phyloP scores from a whole-genome alignment of 805 yeast species.

The Candida ficus region DNA sequence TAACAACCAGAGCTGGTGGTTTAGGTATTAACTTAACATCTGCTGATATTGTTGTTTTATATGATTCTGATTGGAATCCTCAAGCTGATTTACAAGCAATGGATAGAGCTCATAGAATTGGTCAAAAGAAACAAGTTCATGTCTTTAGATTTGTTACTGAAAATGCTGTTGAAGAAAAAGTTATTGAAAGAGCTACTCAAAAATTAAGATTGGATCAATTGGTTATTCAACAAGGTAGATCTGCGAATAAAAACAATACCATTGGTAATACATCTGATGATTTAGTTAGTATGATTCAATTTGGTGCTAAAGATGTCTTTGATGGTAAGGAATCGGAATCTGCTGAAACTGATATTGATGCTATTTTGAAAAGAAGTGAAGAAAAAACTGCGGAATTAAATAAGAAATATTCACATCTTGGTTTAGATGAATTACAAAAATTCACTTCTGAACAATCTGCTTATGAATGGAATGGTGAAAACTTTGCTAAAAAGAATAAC shows the following conservation, averaged over 20 bases:
- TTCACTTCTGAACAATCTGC: slow-evolving; percentile 86
- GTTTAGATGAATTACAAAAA: slow-evolving; percentile 89
- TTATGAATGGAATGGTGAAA: slow-evolving; percentile 96
- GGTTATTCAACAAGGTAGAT: slow-evolving; percentile 90
- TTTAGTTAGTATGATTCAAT: slow-evolving; percentile 90
- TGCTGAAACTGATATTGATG: slow-evolving; percentile 68
- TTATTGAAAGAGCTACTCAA: slow-evolving; percentile 92
- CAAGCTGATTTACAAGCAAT: slow-evolving; percentile 97
- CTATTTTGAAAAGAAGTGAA: slow-evolving; percentile 73
- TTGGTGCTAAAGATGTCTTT: slow-evolving; percentile 88
- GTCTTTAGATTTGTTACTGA: slow-evolving; percentile 93
- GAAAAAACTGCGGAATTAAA: slow-evolving; percentile 75
- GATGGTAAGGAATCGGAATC: slow-evolving; percentile 35
- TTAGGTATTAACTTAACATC: slow-evolving; percentile 88
- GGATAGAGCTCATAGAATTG: slow-evolving; percentile 98
- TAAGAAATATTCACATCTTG: slow-evolving; percentile 77
- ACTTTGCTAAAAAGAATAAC: slow-evolving; percentile 38
- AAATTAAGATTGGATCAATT: slow-evolving; percentile 87
- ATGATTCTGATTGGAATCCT: slow-evolving; percentile 97
- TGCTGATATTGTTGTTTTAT: slow-evolving; percentile 85
- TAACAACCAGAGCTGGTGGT: slow-evolving; percentile 97
- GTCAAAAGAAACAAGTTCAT: slow-evolving; percentile 92
- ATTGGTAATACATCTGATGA: slow-evolving; percentile 75
- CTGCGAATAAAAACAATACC: slow-evolving; percentile 40
- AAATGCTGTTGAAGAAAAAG: slow-evolving; percentile 94